Base-by-base conservation (phyloP, 352 stramenopile genomes). In the Lagenidium giganteum region DNA sequence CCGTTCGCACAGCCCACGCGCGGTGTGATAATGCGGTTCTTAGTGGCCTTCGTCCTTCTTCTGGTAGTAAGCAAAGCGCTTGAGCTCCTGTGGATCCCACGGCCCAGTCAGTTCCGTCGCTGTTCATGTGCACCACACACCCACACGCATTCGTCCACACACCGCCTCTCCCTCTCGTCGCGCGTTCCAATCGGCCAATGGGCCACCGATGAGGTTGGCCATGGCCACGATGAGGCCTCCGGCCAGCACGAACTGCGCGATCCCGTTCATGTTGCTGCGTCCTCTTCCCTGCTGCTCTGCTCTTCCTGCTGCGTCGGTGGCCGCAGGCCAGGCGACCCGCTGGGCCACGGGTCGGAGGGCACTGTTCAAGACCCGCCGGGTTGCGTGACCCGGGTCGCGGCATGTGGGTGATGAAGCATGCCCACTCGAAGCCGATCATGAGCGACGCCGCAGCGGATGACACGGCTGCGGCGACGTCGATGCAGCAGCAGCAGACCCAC, bases 141-240 rank as follows among this genome's bases (percentile, higher is more conserved):
- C 9, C 37, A 24, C 16, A 8, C 30, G 14, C 18, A 26, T 22
- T n/a, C n/a, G 13, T 42, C 47, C 4, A 63, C 63, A 43, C 42
- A 89, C 77, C 74, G 68, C 62, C 13, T 57, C 60, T 25, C 67
- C 78, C 45, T 84, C 74, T 53, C 72, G 69, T 72, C 78, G 72
- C 25, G 78, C 71, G 51, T 87, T 86, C 71, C 74, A 87, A 67
- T 90, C 72, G 17, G 78, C 67, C 13, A 87, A 20, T 12, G 78
- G 74, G 22, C 78, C 74, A 4, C 66, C 61, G 39, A 87, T 64
- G 54, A 86, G 49, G 59, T 90, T 69, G 51, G 65, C 76, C n/a
- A 70, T 67, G 28, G 74, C 74, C 51, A 83, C 58, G 57, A 83
- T 69, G 50, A 90, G 51, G 30, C 74, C 78, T 46, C 74, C 65